Percentiles rank a stretch among this genome's conserved stretches.
These are phyloP conservation scores for Jimgerdemannia flammicorona DNA, from an alignment of 192 early-diverging fungal species.

Conservation along the genomic window DNA sequence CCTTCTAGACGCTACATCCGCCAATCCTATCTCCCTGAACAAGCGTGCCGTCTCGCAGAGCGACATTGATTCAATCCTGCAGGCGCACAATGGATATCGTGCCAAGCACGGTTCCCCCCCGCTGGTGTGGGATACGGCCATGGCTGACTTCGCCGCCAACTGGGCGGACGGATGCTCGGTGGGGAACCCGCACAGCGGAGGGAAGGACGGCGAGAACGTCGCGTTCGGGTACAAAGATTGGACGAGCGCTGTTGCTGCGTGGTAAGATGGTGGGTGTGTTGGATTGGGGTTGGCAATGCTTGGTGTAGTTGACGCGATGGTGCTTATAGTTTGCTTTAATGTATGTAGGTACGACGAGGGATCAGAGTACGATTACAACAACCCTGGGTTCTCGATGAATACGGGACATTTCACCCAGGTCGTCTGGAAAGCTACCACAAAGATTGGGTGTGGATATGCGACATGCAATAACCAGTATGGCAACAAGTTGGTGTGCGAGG, in stretches of 20 bases:
- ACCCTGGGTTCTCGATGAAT: conserved; percentile 25
- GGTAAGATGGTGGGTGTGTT: conserved; percentile 9
- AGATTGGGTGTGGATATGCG: conserved; percentile 31
- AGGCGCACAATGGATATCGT: conserved; percentile 38
- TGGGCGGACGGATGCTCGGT: conserved; percentile 34
- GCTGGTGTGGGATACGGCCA: conserved; percentile 32
- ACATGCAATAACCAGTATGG: conserved; percentile 2
- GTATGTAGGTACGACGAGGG: conserved; percentile 25
- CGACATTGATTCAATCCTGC: conserved; percentile 10
- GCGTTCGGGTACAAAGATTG: conserved; percentile 37
- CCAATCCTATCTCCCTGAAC: no score
- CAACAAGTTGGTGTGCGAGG: no score
- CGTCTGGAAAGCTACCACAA: conserved; percentile 28
- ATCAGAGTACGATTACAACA: conserved; percentile 33
- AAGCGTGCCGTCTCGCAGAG: no score
- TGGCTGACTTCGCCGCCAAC: conserved; percentile 31
- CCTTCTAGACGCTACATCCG: no score
- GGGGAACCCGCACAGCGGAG: conserved; percentile 23
- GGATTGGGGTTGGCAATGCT: no score
- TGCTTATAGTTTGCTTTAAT: no score
- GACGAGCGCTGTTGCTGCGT: conserved; percentile 25
- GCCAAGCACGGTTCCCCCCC: conserved; percentile 31
- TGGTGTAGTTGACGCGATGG: no score
- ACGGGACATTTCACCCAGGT: conserved; percentile 49
- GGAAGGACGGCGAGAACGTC: conserved; percentile 40